Conservation (phyloP, 2,329 filamentous ascomycete genomes). For the Tetracladium maxilliforme region DNA sequence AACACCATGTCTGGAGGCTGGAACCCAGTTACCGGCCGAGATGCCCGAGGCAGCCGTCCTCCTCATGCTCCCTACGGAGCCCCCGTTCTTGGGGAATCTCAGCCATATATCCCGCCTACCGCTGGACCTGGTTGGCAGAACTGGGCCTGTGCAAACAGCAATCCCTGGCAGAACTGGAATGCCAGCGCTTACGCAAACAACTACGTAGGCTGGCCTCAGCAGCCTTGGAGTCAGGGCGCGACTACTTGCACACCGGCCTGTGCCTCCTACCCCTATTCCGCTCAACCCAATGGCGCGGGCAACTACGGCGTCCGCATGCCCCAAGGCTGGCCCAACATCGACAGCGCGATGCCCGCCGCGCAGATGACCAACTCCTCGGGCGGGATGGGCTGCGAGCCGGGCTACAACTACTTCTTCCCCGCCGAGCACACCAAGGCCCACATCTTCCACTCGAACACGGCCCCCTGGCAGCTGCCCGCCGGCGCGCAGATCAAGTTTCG, state of each 20-base stretch:
- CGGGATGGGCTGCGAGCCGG: conserved; percentile 41
- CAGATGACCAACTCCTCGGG: conserved; percentile 42
- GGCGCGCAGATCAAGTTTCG: conserved; percentile 21
- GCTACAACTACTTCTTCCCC: conserved; percentile 49
- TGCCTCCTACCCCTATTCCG: not conserved
- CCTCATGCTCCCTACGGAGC: too few relatives aligned
- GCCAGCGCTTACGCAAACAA: too few relatives aligned
- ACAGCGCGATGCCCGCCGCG: conserved; percentile 30
- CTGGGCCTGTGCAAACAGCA: not conserved
- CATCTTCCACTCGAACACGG: conserved; percentile 29
- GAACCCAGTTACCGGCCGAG: too few relatives aligned
- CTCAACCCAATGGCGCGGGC: not conserved
- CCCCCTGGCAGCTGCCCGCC: conserved; percentile 34
- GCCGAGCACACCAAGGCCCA: conserved; percentile 42
- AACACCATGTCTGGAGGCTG: too few relatives aligned
- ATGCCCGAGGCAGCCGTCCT: too few relatives aligned
- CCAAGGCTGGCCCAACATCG: conserved; percentile 24
- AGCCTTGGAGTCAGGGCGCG: too few relatives aligned
- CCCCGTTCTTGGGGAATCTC: too few relatives aligned
- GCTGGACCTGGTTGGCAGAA: too few relatives aligned
- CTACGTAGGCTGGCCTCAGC: too few relatives aligned
- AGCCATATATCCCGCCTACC: too few relatives aligned
- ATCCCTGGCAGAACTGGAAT: not conserved
- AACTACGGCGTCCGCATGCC: conserved; percentile 17
- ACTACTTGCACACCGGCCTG: not conserved